Conservation (phyloP, 176 grass and related monocot genomes). For the Ensete ventricosum region DNA sequence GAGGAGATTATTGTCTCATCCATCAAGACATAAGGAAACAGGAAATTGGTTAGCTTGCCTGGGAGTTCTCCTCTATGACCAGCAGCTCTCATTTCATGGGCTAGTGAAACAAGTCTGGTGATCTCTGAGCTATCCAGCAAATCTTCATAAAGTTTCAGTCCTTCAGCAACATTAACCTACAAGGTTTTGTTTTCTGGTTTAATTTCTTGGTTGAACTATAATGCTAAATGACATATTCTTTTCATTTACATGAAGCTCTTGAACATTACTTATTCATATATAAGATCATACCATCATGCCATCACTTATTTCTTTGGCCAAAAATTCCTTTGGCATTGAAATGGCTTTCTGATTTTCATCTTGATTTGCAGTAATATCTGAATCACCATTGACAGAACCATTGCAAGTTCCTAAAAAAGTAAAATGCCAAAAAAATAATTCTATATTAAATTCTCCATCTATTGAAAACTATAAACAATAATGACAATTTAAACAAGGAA, state of each 20-base stretch:
- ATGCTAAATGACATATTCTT: neutral
- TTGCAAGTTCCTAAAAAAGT: slow-evolving; percentile 5
- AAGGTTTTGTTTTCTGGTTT: neutral
- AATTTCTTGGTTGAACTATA: neutral
- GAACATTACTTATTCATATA: neutral
- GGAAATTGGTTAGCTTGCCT: slow-evolving; percentile 36
- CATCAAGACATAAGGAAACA: neutral
- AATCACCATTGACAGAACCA: slow-evolving; percentile 16
- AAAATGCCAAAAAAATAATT: neutral
- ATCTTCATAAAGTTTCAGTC: slow-evolving; percentile 83
- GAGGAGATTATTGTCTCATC: neutral
- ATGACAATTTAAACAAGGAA: neutral
- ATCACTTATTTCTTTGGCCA: slow-evolving; percentile 57
- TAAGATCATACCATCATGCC: slow-evolving; percentile 35
- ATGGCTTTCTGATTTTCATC: slow-evolving; percentile 29
- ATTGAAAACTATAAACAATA: neutral
- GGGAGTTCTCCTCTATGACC: slow-evolving; percentile 37
- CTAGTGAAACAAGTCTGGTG: slow-evolving; percentile 53
- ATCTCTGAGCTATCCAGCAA: slow-evolving; percentile 44
- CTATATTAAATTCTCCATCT: neutral
- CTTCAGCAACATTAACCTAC: slow-evolving; percentile 76
- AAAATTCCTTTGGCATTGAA: slow-evolving; percentile 35
- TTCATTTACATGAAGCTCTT: slow-evolving; percentile 1
- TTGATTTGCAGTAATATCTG: slow-evolving; percentile 12
- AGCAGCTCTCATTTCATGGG: slow-evolving; percentile 72